Evolutionary conservation across 2,329 filamentous ascomycete species (phyloP), one percentile per base, ranked within the genome.

Genomic region (Cyanodermella asteris): DNA sequence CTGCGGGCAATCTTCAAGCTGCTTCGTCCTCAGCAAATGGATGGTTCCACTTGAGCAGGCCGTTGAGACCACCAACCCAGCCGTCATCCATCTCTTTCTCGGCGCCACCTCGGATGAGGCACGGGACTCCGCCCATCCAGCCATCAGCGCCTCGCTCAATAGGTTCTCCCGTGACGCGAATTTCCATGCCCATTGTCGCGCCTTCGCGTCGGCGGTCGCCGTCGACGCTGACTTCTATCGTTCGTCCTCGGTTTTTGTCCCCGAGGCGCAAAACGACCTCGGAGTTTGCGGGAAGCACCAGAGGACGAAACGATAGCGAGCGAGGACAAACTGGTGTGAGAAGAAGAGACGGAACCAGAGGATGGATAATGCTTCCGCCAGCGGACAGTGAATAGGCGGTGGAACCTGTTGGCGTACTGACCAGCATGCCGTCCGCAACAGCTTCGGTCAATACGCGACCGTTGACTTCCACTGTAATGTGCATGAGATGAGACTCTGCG

Each of bases 331-430:
- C 93, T 13, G 87, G 82, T 0, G 87, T 97, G 28, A 97, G 64
- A 14, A 93, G 65, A 9, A 94, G 61, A 2, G 77, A 78, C 18
- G 77, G 73, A 3, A 94, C 84, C 2, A 93, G 61, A 0, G 87
- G 87, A 45, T 97, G 87, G 20, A 94, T 76, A 37, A 97, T 94
- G 37, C 73, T 77, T 1, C 87, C 87, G 3, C 87, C 87, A 3
- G 74, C 76, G 35, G 75, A 87, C n/a, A 97, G 61, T 30, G 75
- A 87, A 53, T 97, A 97, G 1, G 87, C 87, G 1, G 87, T 97
- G 20, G 77, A 90, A 3, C 87, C 87, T 0, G 87, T 97, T 0
- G 87, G 87, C 0, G 84, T 93, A 34, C 75, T 81, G 30, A 94
- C 70, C 22, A 94, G 73, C 47, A 97, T 90, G 25, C 87, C 87